Base-by-base conservation (phyloP, 768 basidiomycete genomes). In the Floccularia luteovirens region DNA sequence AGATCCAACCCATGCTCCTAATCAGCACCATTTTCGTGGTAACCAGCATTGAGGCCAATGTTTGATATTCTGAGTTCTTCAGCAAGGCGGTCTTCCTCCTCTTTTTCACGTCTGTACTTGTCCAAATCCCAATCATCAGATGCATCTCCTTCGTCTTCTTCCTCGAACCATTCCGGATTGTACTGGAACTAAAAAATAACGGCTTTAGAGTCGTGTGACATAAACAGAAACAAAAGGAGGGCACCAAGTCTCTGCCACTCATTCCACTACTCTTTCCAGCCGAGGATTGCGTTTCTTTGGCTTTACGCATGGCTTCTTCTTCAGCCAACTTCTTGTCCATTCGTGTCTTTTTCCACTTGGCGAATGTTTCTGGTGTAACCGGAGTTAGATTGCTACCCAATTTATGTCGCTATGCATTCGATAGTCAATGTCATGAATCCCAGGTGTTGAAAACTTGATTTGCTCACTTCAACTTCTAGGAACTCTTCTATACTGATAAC, bases 381-480 rank as follows among this genome's bases (percentile, higher is more conserved):
- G 93, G 94, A 11, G 96, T 99, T 32, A 98, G 66, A 52, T 87
- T 88, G 11, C 77, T 22, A 21, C 90, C 90, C 17, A 99, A 72
- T 73, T 96, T 98, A 65, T 98, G 94, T 41, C 96, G 82, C 90
- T 94, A 49, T 31, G 38, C 28, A 13, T 3, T 21, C 20, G 30
- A 13, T 14, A 25, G 19, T 22, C 5, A 24, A 22, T 16, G 13
- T 7, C 25, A 41, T 24, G 21, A 12, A 31, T 19, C 27, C 4
- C 21, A 24, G 24, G 16, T 37, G 19, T 16, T 28, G 27, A 27
- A 36, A 20, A 50, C 70, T 41, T 50, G n/a, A n/a, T n/a, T n/a
- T n/a, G n/a, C n/a, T n/a, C n/a, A 91, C 92, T 81, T 98, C 94
- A 36, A 90, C 90, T 65, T 99, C 96, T 42, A 99, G 58, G 69